Evolutionary conservation across 2,329 filamentous ascomycete genomes (phyloP), one percentile per base, ranked within the genome.

Genomic region (Neoscytalidium dimidiatum): DNA sequence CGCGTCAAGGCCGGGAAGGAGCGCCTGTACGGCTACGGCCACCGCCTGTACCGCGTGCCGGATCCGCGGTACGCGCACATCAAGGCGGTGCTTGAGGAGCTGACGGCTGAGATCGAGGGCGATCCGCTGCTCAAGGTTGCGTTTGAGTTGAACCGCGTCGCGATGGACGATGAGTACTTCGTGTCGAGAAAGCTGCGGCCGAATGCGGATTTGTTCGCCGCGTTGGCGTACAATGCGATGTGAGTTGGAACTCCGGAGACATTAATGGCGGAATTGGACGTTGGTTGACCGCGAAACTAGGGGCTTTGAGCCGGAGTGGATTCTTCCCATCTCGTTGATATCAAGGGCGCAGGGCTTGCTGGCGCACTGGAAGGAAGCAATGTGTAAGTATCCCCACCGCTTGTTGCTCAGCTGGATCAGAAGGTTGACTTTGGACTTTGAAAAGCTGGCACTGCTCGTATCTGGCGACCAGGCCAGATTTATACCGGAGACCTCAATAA

Each of bases 21-120:
- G 7, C 81, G 85, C 7, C 78, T 86, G 1, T 84, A 85, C 28
- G 84, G 84, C 6, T 85, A 85, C 70, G 84, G 84, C 4, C 84
- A 86, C 73, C 79, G 83, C 23, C 80, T 85, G 26, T 85, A 85
- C 74, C 82, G 84, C 69, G 84, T 83, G 68, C 80, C 82, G 0
- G 84, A 86, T 67, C 84, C 84, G 4, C 80, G 84, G 3, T 82
- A 79, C 11, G 83, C 78, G 5, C 81, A 81, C 35, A 84, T 86
- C 66, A 77, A 80, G 4, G 73, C 80, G 67, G 78, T 85, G 0
- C 82, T 83, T 33, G 81, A 84, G 62, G 77, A 81, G 66, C 65
- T 72, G 19, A 48, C 58, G 21, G 66, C 66, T 23, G 62, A 65
- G 11, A 58, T 71, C 14, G 61, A 69, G 6, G 62, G 46, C 33